Evolutionary conservation across 768 basidiomycete species (phyloP).

Genomic region (Candolleomyces aberdarensis): DNA sequence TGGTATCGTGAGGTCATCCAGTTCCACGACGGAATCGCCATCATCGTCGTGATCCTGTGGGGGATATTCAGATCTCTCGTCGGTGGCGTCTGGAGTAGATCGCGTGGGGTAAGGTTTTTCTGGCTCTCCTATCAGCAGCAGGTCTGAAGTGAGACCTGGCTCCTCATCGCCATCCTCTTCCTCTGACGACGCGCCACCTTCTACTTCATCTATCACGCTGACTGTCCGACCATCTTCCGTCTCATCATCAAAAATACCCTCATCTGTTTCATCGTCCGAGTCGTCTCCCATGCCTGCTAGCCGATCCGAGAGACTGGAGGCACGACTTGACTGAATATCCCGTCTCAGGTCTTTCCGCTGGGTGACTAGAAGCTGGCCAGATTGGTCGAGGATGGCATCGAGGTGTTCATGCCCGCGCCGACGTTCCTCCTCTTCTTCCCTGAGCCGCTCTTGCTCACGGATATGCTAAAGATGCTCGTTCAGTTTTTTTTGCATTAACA

Average conservation of each 20-base stretch:
- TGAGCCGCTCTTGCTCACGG: slow-evolving; percentile 62
- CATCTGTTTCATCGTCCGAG: slow-evolving; percentile 25
- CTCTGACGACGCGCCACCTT: slow-evolving; percentile 21
- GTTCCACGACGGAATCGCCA: slow-evolving; percentile 4
- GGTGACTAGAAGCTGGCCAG: slow-evolving; percentile 79
- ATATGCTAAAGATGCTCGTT: slow-evolving; percentile 44
- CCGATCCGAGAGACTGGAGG: slow-evolving; percentile 44
- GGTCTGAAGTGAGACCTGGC: slow-evolving; percentile 17
- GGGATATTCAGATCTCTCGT: slow-evolving; percentile 3
- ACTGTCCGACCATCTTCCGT: slow-evolving; percentile 7
- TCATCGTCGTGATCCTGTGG: slow-evolving; percentile 3
- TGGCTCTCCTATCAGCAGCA: slow-evolving; percentile 7
- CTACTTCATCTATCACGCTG: slow-evolving; percentile 22
- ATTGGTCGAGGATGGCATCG: slow-evolving; percentile 87
- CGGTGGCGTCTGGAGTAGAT: slow-evolving; percentile 6
- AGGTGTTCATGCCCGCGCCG: slow-evolving; percentile 81
- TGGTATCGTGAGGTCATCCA: slow-evolving; percentile 12
- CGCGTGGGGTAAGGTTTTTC: slow-evolving; percentile 12
- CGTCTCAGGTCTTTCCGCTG: slow-evolving; percentile 70
- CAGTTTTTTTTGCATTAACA: no score
- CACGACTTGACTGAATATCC: slow-evolving; percentile 48
- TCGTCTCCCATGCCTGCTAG: slow-evolving; percentile 32
- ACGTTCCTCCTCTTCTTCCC: slow-evolving; percentile 72
- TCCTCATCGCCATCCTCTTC: slow-evolving; percentile 31
- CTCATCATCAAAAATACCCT: slow-evolving; percentile 13